A percentile compares a stretch with the other conserved stretches of the same genome.
These are phyloP conservation scores for Diddensiella santjacobensis DNA, from an alignment of 805 yeast genomes.

Conservation along the genomic window DNA sequence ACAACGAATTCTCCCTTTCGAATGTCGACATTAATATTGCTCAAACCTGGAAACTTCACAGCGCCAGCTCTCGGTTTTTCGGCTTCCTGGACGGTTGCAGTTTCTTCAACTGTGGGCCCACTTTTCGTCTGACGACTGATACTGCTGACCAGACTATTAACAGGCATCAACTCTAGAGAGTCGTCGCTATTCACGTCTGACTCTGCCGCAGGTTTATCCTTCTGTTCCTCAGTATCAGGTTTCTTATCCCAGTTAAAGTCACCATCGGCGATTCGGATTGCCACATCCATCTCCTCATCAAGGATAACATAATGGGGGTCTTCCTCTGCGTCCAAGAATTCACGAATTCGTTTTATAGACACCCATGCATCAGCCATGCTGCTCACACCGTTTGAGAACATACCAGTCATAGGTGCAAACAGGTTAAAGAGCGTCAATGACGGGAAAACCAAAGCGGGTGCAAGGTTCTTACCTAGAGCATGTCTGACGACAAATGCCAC, in stretches of 20 bases:
- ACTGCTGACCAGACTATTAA: conserved; percentile 41
- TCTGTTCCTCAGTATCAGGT: conserved; percentile 9
- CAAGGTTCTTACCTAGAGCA: conserved; percentile 39
- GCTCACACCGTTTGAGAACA: conserved; percentile 69
- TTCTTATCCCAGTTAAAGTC: conserved; percentile 59
- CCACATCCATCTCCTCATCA: conserved; percentile 32
- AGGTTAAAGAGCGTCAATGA: conserved; percentile 66
- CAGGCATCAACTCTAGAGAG: conserved; percentile 40
- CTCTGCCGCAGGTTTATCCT: conserved; percentile 27
- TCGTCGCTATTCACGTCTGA: conserved; percentile 39
- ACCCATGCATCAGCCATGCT: conserved; percentile 83
- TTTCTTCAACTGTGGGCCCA: conserved; percentile 8
- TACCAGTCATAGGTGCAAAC: conserved; percentile 60
- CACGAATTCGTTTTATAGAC: conserved; percentile 78
- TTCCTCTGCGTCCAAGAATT: conserved; percentile 56
- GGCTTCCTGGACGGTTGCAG: conserved; percentile 1
- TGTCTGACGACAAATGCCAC: conserved; percentile 47
- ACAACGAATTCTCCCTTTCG: conserved; percentile 60
- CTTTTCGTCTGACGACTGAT: conserved; percentile 7
- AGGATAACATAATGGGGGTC: conserved; percentile 29
- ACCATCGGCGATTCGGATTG: conserved; percentile 50
- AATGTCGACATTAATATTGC: conserved; percentile 46
- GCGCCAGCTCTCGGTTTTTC: conserved; percentile 24
- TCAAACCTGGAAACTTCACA: conserved; percentile 28
- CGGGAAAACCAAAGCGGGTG: conserved; percentile 65